Percentiles rank a stretch among this genome's conserved stretches.
Conservation (phyloP, 148 eudicot species). For the Limonium bicolor region DNA sequence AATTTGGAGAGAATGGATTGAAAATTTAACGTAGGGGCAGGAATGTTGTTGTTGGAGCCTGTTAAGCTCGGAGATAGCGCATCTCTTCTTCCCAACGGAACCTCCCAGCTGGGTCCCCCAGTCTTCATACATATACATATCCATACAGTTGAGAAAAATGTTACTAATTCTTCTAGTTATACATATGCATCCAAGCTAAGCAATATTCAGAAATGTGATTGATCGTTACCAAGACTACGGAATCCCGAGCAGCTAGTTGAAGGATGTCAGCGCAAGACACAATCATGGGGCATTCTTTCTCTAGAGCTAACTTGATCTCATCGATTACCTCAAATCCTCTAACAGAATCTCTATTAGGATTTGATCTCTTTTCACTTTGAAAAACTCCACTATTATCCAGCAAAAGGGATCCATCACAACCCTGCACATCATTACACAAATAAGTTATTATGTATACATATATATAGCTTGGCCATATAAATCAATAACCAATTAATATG, state of each 20-base stretch:
- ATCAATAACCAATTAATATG: no score
- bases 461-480: no score
- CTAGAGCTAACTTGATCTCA: constrained; percentile 16
- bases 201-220: no score
- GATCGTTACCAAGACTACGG: constrained; percentile 9
- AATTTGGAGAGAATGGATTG: constrained; percentile 72
- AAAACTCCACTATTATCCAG: constrained; percentile 11
- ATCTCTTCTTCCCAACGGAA: constrained; percentile 82
- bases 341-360: constrained; percentile 10
- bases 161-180: no score
- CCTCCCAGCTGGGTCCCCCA: constrained; percentile 84
- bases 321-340: constrained; percentile 26
- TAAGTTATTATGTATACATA: no score
- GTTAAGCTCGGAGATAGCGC: constrained; percentile 51
- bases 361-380: constrained; percentile 12
- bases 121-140: no score
- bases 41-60: constrained; percentile 72
- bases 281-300: constrained; percentile 17
- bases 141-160: no score
- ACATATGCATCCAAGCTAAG: no score
- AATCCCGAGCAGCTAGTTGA: constrained; percentile 19
- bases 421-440: constrained; percentile 12
- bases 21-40: constrained; percentile 79
- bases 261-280: constrained; percentile 34
- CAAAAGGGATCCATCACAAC: constrained; percentile 35